Evolutionary conservation across 2,329 filamentous ascomycete species (phyloP), one percentile per base, ranked within the genome.

Genomic region (Fusarium incarnatum): DNA sequence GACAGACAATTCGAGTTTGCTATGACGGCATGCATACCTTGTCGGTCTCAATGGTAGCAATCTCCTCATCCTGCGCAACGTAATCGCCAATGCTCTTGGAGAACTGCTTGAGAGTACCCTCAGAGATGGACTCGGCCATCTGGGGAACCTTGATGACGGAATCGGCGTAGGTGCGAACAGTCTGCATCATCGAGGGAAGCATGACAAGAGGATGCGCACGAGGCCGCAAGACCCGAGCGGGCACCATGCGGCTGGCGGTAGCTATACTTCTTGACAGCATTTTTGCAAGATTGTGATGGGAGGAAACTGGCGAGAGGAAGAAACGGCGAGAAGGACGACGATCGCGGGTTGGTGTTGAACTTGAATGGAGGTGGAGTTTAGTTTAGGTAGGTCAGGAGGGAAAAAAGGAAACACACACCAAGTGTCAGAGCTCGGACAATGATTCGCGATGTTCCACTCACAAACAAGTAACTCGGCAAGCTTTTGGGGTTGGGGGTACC

Each of bases 111-210:
- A 99, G 81, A 23, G 96, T 99, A 67, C 96, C 96, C 82, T 99
- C 96, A 46, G 94, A 97, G 81, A 99, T 98, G 52, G 96, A 98
- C 83, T 99, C 96, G 70, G 96, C 96, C 96, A 99, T 98, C 79
- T 96, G 89, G 34, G 96, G 96, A 73, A 98, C 96, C 84, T 98
- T 95, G 81, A 99, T 90, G 70, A 95, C 83, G 73, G 89, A 91
- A 78, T 97, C 94, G 79, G 94, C 94, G 77, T 91, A 91, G 71
- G 76, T 85, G 72, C 88, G 87, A 56, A 88, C 84, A n/a, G 71
- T 74, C 76, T 89, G 87, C 77, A 87, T 84, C 77, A 87, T 83
- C 34, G 82, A 70, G 12, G 86, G 84, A 54, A 87, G 82, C 76
- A 83, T 77, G 58, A 79, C 70, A 61, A 79, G 64, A 63, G 75